Base-by-base conservation (phyloP, 2,329 filamentous ascomycete species). In the Colletotrichum nymphaeae region DNA sequence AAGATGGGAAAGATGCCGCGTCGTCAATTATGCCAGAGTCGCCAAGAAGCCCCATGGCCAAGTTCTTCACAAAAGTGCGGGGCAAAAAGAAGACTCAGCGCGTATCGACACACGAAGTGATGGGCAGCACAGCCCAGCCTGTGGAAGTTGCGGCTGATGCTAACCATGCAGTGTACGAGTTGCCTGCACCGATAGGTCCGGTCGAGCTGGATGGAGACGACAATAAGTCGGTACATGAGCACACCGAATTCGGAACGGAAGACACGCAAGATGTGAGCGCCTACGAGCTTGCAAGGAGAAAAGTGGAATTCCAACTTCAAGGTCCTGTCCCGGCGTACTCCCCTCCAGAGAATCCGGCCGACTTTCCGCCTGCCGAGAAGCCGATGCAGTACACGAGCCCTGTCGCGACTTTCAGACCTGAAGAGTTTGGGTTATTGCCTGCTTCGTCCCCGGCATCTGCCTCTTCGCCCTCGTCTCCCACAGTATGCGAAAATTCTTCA, bases 271-370 rank as follows among this genome's bases (percentile, higher is more conserved):
- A 80, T 24, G 71, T 87, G 46, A 86, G 82, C 55, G 81, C 86
- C 1, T 91, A 91, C 73, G 88, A 91, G 70, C 76, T 84, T 14
- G 86, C 86, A 0, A 82, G 85, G 72, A 82, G 84, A 69, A 90
- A 88, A 78, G 77, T 90, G 35, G 86, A 88, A 19, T 83, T 84
- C 59, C 87, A 89, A 72, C 83, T 88, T 32, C 85, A 86, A 73
- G 86, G 87, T 0, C 86, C 86, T 1, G 84, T 87, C 6, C 86
- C 88, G 5, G 83, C 84, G 9, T 89, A 89, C 76, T 82, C 82
- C 0, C 86, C 86, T n/a, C 82, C 84, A 0, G 75, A 77, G 37
- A 80, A 78, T 14, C 78, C 64, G 14, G 76, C 79, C 32, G 76
- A 77, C 28, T 78, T 82, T 28, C 75, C 77, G 8, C 72, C 69